These are phyloP conservation scores for Panicum miliaceum DNA, from an alignment of 176 grass and related monocot species.

Conservation along the genomic window DNA sequence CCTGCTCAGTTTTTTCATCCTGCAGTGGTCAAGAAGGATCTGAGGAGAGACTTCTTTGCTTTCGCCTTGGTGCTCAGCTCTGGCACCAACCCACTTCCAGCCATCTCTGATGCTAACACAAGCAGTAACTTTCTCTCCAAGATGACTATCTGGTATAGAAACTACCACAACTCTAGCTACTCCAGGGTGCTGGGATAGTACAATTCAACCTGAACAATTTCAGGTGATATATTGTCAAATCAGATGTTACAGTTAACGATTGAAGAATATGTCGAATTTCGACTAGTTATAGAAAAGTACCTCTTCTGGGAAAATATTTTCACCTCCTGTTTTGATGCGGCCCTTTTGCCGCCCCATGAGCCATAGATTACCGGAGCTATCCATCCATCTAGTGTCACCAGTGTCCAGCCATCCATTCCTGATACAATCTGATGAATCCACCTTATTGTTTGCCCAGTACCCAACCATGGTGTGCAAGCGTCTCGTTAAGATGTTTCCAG, in stretches of 20 bases:
- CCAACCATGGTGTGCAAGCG: conserved; percentile 89
- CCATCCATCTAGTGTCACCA: conserved; percentile 75
- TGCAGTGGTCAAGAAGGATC: conserved; percentile 63
- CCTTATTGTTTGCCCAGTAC: conserved; percentile 42
- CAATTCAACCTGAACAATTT: conserved; percentile 63
- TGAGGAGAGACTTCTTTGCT: conserved; percentile 54
- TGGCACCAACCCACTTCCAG: conserved; percentile 72
- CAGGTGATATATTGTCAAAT: neutral
- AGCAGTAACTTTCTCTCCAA: conserved; percentile 79
- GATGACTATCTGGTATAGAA: conserved; percentile 66
- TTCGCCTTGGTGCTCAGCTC: conserved; percentile 20
- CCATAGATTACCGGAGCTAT: conserved; percentile 61
- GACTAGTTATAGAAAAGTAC: conserved; percentile 37
- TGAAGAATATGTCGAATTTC: neutral
- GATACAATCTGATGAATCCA: conserved; percentile 27
- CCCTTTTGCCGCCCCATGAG: conserved; percentile 78
- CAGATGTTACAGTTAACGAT: neutral
- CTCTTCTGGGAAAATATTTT: conserved; percentile 97
- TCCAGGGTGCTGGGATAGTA: conserved; percentile 64
- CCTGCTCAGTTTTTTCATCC: conserved; percentile 69
- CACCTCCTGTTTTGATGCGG: conserved; percentile 83
- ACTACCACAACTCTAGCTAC: conserved; percentile 65
- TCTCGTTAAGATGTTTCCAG: conserved; percentile 79
- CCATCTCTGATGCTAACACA: conserved; percentile 66
- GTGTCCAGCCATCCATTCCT: conserved; percentile 82